Conservation (phyloP, 2,329 filamentous ascomycete species). For the Colletotrichum sp. region DNA sequence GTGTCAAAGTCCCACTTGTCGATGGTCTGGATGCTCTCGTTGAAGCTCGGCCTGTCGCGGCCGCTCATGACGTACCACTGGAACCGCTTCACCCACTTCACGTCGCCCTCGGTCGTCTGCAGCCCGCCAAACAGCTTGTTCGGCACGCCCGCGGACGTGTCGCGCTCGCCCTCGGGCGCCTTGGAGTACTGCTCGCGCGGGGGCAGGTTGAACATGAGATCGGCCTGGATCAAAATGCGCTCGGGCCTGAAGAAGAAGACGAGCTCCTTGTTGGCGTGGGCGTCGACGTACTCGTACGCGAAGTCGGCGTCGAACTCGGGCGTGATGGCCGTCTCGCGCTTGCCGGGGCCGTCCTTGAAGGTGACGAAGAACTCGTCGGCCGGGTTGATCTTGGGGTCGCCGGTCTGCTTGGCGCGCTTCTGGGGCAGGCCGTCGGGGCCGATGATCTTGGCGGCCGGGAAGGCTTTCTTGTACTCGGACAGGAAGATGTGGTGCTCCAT, state of each 20-base stretch:
- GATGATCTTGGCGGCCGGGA: conserved; percentile 79
- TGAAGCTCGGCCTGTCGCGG: conserved; percentile 71
- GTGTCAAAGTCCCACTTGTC: conserved; percentile 83
- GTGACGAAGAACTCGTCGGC: conserved; percentile 66
- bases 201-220: conserved; percentile 91
- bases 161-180: conserved; percentile 52
- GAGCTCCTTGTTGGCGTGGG: conserved; percentile 83
- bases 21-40: conserved; percentile 72
- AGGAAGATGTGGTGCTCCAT: conserved; percentile 96
- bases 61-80: conserved; percentile 75
- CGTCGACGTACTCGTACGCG: conserved; percentile 81
- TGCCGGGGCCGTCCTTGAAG: conserved; percentile 63
- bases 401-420: conserved; percentile 71
- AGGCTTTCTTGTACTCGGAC: conserved; percentile 81
- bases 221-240: conserved; percentile 82
- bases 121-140: conserved; percentile 48
- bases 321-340: conserved; percentile 60
- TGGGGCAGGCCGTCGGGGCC: conserved; percentile 83
- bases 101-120: conserved; percentile 64
- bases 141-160: conserved; percentile 24
- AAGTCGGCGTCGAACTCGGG: conserved; percentile 88
- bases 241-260: conserved; percentile 86
- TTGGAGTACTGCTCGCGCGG: conserved; percentile 82
- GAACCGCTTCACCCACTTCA: conserved; percentile 80
- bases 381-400: conserved; percentile 52